A percentile compares a stretch with the other conserved stretches of the same genome.
These are phyloP conservation scores for Pseudozyma thailandica DNA, from an alignment of 1,284 basidiomycete genomes.

Conservation along the genomic window DNA sequence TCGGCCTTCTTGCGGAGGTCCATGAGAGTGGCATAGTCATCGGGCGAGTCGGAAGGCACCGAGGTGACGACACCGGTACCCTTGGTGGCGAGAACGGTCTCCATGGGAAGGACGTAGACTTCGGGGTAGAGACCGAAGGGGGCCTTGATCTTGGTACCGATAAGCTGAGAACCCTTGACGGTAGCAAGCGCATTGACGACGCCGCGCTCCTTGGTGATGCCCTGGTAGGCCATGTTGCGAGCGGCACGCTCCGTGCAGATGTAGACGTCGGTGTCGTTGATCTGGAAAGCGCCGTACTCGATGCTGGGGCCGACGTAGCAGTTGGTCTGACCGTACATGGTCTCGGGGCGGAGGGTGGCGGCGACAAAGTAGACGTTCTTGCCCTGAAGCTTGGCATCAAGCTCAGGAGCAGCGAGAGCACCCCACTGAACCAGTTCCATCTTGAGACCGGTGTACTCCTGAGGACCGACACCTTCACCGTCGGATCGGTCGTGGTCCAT, in stretches of 20 bases:
- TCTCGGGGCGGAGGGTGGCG: slow-evolving; percentile 95
- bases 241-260: slow-evolving; percentile 89
- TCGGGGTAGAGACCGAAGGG: slow-evolving; percentile 84
- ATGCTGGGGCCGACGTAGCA: slow-evolving; percentile 92
- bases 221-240: slow-evolving; percentile 97
- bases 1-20: slow-evolving; percentile 97
- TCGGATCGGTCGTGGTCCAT: slow-evolving; percentile 99
- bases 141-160: slow-evolving; percentile 91
- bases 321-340: slow-evolving; percentile 98
- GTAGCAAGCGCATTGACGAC: slow-evolving; percentile 56
- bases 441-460: slow-evolving; percentile 95
- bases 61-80: slow-evolving; percentile 99
- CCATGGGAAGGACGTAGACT: slow-evolving; percentile 98
- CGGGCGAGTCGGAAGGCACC: slow-evolving; percentile 97
- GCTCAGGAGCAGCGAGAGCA: slow-evolving; percentile 73
- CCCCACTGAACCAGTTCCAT: slow-evolving; percentile 82
- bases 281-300: slow-evolving; percentile 86
- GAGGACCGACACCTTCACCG: slow-evolving; percentile 93
- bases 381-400: slow-evolving; percentile 73
- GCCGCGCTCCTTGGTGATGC: slow-evolving; percentile 73
- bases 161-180: slow-evolving; percentile 76
- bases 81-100: slow-evolving; percentile 93
- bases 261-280: slow-evolving; percentile 80
- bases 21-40: slow-evolving; percentile 89
- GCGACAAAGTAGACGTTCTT: slow-evolving; percentile 91